Conservation (phyloP, 352 stramenopile genomes). For the Phytophthora pini region DNA sequence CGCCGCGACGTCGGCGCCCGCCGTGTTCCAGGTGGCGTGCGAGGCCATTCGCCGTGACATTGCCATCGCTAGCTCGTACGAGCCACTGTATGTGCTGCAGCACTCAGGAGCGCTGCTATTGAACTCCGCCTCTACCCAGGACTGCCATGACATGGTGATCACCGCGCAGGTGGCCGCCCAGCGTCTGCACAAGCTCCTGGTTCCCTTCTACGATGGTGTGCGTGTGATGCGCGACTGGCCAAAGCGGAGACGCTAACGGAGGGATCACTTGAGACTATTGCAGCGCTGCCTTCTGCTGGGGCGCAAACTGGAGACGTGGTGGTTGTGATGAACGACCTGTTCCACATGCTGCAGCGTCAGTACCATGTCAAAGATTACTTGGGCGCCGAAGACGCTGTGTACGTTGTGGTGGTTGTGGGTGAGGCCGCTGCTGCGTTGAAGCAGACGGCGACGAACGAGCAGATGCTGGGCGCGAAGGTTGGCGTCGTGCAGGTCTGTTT, state of each 20-base stretch:
- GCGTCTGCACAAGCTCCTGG: constrained; percentile 64
- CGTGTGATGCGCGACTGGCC: constrained; percentile 62
- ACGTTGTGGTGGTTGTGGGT: no score
- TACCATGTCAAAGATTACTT: constrained; percentile 26
- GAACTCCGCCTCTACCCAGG: constrained; percentile 70
- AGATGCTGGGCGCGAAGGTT: no score
- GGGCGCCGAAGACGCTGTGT: no score
- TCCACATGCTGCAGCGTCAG: constrained; percentile 74
- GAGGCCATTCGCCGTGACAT: constrained; percentile 63
- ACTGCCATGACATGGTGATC: constrained; percentile 82
- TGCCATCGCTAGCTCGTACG: constrained; percentile 65
- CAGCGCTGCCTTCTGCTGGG: constrained; percentile 25
- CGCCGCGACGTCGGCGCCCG: constrained; percentile 25
- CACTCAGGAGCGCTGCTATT: constrained; percentile 77
- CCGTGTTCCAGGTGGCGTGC: constrained; percentile 73
- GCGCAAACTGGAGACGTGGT: constrained; percentile 36
- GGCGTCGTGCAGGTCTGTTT: no score
- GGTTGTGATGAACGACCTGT: constrained; percentile 77
- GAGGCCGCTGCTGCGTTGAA: no score
- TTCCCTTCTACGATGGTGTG: constrained; percentile 81
- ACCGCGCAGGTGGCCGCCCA: constrained; percentile 74
- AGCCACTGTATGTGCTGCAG: constrained; percentile 69
- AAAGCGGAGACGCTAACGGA: constrained; percentile 67
- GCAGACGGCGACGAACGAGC: no score
- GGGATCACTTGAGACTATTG: constrained; percentile 56